Evolutionary conservation across 148 eudicot species (phyloP), one percentile per base, ranked within the genome.

Genomic region (Polygonum aviculare): DNA sequence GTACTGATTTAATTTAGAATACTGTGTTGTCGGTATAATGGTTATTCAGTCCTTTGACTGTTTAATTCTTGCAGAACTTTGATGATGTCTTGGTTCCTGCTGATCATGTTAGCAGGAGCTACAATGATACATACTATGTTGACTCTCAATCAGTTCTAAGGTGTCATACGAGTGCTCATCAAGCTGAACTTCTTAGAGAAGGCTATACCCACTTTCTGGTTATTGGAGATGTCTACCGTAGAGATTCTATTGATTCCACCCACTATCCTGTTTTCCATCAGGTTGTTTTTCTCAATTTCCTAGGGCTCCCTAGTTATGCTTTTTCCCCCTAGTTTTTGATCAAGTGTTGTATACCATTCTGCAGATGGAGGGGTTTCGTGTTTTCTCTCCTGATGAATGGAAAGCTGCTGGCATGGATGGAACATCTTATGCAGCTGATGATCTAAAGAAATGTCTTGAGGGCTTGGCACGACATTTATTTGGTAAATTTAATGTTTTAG

Each of bases 141-240:
- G 96, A 92, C 78, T 78, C 97, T 59, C 87, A 95, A 89, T 89
- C 90, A 44, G 96, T 95, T 67, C 81, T 95, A 77, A 88, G 99
- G 85, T 95, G 99, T 84, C 99, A 93, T 88, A 95, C 99, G 7
- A 95, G 99, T 87, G 98, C 99, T 74, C 99, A 95, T 85, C 99
- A 95, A 85, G 99, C 97, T 75, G 98, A 95, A 84, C 80, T 95
- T 41, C 79, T 95, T 78, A 80, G 98, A 78, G 81, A 62, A 55
- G 99, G 99, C 26, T 84, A 89, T 79, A 89, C 94, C 74, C 87
- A 88, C 84, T 95, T 95, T 76, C 97, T 95, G 48, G 94, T 93
- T 47, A 91, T 93, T 36, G 99, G 99, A 82, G 99, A 95, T 85
- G 99, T 95, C 67, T 95, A 95, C 74, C 96, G 99, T 60, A 89